A percentile compares a stretch with the other conserved stretches of the same genome.
These are phyloP conservation scores for Actinomucor elegans DNA, from an alignment of 371 early-diverging fungal genomes.

Conservation along the genomic window DNA sequence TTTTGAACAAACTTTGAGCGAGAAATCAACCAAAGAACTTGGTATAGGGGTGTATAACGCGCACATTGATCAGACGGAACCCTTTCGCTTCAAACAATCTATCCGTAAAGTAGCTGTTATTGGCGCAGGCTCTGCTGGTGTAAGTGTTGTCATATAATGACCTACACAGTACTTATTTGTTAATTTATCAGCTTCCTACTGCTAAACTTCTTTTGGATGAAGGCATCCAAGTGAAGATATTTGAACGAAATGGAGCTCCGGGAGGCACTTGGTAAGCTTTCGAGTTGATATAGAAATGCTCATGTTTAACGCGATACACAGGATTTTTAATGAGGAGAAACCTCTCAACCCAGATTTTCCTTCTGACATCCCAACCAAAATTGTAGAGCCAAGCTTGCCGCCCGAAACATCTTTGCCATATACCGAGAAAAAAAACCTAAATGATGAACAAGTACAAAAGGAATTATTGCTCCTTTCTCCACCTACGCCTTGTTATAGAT, in stretches of 20 bases:
- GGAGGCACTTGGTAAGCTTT: conserved; percentile 38
- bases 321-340: conserved; percentile 17
- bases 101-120: conserved; percentile 39
- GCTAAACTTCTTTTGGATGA: conserved; percentile 35
- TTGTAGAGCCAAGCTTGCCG: conserved; percentile 13
- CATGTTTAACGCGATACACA: not conserved
- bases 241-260: conserved; percentile 26
- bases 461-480: conserved; percentile 15
- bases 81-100: conserved; percentile 2
- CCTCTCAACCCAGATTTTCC: conserved; percentile 18
- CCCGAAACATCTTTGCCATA: not conserved
- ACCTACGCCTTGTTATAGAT: conserved; percentile 19
- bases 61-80: not conserved
- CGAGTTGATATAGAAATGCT: not conserved
- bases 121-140: conserved; percentile 47
- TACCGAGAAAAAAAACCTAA: not conserved
- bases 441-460: not conserved
- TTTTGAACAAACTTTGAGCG: not conserved
- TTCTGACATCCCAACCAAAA: conserved; percentile 13
- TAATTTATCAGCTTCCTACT: conserved; percentile 23
- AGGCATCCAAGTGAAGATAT: conserved; percentile 34
- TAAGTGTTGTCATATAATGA: not conserved
- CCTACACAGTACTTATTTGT: not conserved
- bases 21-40: not conserved
- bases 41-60: not conserved